Percentiles rank a stretch among this genome's conserved stretches.
These are phyloP conservation scores for Torulaspora microellipsoides DNA, from an alignment of 805 yeast genomes.

Conservation along the genomic window DNA sequence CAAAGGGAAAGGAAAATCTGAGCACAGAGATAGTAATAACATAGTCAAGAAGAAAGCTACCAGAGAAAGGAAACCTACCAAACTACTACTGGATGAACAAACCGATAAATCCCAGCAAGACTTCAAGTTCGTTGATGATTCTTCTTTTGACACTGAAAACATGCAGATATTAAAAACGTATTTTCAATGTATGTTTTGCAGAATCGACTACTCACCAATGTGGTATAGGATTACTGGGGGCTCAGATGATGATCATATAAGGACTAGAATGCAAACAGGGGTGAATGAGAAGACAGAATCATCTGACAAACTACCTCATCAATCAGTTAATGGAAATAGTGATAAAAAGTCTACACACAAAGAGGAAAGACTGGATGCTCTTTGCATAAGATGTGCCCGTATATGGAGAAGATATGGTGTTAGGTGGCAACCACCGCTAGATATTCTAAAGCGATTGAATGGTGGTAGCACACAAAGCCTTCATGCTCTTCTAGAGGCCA, in stretches of 20 bases:
- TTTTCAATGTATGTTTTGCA: constrained; percentile 71
- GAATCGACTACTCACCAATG: constrained; percentile 35
- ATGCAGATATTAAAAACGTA: constrained; percentile 36
- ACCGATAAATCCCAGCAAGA: constrained; percentile 13
- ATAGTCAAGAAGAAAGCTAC: constrained; percentile 4
- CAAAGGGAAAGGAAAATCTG: constrained; percentile 34
- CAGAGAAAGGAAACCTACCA: constrained; percentile 13
- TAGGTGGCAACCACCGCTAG: constrained; percentile 76
- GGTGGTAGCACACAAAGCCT: constrained; percentile 21
- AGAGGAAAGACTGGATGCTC: constrained; percentile 45
- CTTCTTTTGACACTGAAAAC: constrained; percentile 59
- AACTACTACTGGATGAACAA: constrained; percentile 11
- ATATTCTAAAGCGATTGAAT: constrained; percentile 47
- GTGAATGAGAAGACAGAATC: constrained; percentile 20
- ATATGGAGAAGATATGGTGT: constrained; percentile 90
- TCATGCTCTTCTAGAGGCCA: constrained; percentile 13
- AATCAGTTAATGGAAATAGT: not conserved
- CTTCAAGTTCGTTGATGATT: constrained; percentile 40
- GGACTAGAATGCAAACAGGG: constrained; percentile 21
- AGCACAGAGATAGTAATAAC: constrained; percentile 14
- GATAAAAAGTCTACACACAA: constrained; percentile 1
- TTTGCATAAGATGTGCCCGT: constrained; percentile 83
- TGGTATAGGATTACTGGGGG: constrained; percentile 37
- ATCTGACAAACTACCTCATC: constrained; percentile 13
- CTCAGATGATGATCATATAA: constrained; percentile 26